phyloP scores from a whole-genome alignment of 2,329 filamentous ascomycete genomes.

The Lachnellula subtilissima region DNA sequence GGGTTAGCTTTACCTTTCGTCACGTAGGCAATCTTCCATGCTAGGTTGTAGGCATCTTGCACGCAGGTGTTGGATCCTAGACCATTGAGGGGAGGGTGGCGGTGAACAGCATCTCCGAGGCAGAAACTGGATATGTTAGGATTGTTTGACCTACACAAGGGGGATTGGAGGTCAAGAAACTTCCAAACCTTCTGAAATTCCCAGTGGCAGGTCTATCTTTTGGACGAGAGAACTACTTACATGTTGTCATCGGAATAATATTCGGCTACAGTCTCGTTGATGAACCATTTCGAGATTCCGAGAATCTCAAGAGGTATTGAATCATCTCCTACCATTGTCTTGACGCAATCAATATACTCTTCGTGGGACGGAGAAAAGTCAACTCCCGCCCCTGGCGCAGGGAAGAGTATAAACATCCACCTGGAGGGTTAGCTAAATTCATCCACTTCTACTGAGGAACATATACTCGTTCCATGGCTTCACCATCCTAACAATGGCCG shows the following conservation, averaged over 20 bases:
- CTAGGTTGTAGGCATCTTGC: slow-evolving; percentile 52
- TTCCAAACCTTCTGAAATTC: no score
- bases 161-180: no score
- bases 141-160: not conserved
- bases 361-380: slow-evolving; percentile 40
- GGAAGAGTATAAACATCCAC: slow-evolving; percentile 55
- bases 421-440: slow-evolving; percentile 13
- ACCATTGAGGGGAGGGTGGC: slow-evolving; percentile 53
- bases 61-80: slow-evolving; percentile 56
- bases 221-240: slow-evolving; percentile 2
- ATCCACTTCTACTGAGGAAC: not conserved
- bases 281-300: slow-evolving; percentile 52
- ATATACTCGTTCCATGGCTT: slow-evolving; percentile 52
- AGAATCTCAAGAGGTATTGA: slow-evolving; percentile 46
- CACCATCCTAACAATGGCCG: slow-evolving; percentile 52
- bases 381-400: slow-evolving; percentile 35
- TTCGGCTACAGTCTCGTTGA: slow-evolving; percentile 58
- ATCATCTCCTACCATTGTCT: slow-evolving; percentile 51
- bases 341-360: slow-evolving; percentile 43
- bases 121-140: slow-evolving; percentile 36
- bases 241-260: slow-evolving; percentile 39
- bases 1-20: slow-evolving; percentile 35
- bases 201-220: no score
- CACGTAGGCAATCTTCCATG: slow-evolving; percentile 51
- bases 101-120: slow-evolving; percentile 53